These are phyloP conservation scores for Rhytidhysteron rufulum DNA, from an alignment of 2,329 filamentous ascomycete genomes.

Conservation along the genomic window DNA sequence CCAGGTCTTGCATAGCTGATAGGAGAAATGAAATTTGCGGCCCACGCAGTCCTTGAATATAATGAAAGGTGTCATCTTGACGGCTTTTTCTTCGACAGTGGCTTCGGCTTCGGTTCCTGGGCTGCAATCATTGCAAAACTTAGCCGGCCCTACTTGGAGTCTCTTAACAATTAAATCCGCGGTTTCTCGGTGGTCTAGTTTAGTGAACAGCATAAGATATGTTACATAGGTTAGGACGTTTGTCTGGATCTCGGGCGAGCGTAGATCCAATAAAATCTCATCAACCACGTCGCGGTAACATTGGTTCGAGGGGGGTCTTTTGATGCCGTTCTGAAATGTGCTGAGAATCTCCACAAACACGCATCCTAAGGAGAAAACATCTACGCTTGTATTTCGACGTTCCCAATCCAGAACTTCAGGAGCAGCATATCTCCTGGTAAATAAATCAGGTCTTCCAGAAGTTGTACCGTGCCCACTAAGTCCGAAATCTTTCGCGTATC, in stretches of 20 bases:
- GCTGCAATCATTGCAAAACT: no score
- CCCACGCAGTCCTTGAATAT: slow-evolving; percentile 90
- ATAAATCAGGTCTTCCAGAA: slow-evolving; percentile 4
- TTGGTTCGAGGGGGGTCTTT: no score
- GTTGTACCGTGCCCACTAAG: slow-evolving; percentile 10
- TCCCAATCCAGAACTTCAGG: slow-evolving; percentile 14
- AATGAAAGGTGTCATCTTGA: slow-evolving; percentile 60
- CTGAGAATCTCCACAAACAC: slow-evolving; percentile 13
- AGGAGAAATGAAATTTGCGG: slow-evolving; percentile 89
- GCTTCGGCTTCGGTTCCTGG: no score
- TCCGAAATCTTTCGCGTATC: slow-evolving; percentile 12
- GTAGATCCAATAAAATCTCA: no score
- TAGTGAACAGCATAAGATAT: no score
- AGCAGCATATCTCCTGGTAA: slow-evolving; percentile 13
- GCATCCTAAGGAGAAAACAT: slow-evolving; percentile 19
- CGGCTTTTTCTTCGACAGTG: slow-evolving; percentile 49
- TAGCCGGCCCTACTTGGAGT: no score
- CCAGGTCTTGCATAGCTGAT: slow-evolving; percentile 80
- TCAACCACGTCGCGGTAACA: no score
- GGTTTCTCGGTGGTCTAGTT: no score
- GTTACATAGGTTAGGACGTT: no score
- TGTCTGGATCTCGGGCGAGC: no score
- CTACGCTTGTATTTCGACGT: slow-evolving; percentile 12
- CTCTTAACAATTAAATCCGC: no score
- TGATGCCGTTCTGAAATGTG: no score